phyloP scores from a whole-genome alignment of 108 stramenopile genomes.

The Skeletonema marinoi region DNA sequence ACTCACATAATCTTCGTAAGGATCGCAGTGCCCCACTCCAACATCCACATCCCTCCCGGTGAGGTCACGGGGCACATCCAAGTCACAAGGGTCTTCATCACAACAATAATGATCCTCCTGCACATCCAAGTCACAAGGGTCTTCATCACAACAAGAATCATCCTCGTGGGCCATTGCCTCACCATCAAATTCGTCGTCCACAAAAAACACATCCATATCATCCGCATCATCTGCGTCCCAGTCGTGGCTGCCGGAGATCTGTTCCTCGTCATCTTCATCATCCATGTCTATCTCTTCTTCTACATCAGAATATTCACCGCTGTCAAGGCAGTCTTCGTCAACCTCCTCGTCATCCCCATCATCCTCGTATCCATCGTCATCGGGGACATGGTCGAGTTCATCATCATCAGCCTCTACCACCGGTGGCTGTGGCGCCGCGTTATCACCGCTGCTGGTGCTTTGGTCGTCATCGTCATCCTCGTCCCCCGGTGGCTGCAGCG shows the following conservation, averaged over 20 bases:
- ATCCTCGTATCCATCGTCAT: neutral
- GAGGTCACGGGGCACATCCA: neutral
- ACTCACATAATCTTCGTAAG: neutral
- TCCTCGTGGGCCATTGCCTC: too few relatives aligned
- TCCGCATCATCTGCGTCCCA: too few relatives aligned
- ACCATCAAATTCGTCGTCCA: too few relatives aligned
- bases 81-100: neutral
- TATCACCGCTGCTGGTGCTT: neutral
- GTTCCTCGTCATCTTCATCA: neutral
- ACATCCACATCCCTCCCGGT: neutral
- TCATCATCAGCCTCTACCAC: neutral
- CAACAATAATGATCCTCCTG: too few relatives aligned
- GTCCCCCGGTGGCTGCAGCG: neutral
- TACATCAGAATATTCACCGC: neutral
- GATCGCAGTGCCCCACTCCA: neutral
- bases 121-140: too few relatives aligned
- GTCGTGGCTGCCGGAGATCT: too few relatives aligned
- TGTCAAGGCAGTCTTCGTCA: neutral
- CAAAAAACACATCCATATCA: too few relatives aligned
- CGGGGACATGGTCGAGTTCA: neutral
- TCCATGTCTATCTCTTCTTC: neutral
- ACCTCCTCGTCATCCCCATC: conserved; percentile 5
- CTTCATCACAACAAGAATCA: too few relatives aligned
- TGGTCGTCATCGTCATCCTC: neutral
- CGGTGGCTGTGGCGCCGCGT: neutral